Percentiles rank a stretch among this genome's conserved stretches.
phyloP scores from a whole-genome alignment of 1,284 basidiomycete genomes.

The Boletus subluridellus region DNA sequence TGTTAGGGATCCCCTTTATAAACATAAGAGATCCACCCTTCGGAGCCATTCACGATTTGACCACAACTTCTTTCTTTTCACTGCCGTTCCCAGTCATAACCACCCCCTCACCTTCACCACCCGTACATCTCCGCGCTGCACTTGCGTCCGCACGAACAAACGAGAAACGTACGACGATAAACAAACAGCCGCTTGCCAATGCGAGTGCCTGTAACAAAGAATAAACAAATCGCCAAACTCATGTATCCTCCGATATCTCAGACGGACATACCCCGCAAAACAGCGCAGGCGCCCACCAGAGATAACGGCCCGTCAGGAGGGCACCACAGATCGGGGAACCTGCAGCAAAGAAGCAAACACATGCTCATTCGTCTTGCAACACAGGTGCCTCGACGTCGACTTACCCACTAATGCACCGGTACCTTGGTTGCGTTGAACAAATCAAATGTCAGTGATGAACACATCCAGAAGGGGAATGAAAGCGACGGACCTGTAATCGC shows the following conservation, averaged over 20 bases:
- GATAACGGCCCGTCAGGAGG: too few relatives aligned
- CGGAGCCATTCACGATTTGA: neutral
- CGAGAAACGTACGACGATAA: constrained; percentile 14
- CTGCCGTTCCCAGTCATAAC: neutral
- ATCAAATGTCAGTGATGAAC: neutral
- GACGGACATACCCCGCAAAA: neutral
- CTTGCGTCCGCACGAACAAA: neutral
- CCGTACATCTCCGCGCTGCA: neutral
- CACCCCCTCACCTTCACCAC: neutral
- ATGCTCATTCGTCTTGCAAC: neutral
- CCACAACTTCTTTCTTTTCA: neutral
- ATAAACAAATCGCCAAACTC: neutral
- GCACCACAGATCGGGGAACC: too few relatives aligned
- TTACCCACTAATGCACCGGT: constrained; percentile 27
- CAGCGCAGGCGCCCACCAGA: too few relatives aligned
- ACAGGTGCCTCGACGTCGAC: neutral
- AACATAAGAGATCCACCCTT: neutral
- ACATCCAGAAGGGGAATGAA: neutral
- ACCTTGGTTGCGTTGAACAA: constrained; percentile 12
- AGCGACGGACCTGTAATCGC: constrained; percentile 19
- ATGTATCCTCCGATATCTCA: neutral
- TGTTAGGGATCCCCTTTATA: neutral
- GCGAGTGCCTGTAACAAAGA: constrained; percentile 7
- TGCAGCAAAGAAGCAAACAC: neutral
- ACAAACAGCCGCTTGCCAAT: constrained; percentile 6